These are phyloP conservation scores for Elsinoe perseae DNA, from an alignment of 2,329 filamentous ascomycete genomes.

Conservation along the genomic window DNA sequence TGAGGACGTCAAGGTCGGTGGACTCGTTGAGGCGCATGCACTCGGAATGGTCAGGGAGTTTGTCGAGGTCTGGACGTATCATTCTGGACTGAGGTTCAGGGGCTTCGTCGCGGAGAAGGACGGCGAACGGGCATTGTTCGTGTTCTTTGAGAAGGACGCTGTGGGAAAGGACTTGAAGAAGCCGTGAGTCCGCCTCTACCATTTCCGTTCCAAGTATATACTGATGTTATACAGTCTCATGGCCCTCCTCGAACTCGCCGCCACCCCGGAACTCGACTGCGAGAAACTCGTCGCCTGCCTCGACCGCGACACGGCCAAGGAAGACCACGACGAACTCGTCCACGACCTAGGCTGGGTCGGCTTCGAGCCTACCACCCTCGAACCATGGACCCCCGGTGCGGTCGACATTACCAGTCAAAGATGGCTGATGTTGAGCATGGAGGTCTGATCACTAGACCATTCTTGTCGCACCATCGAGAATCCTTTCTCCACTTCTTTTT, in stretches of 20 bases:
- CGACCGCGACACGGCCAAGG: constrained; percentile 56
- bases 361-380: constrained; percentile 73
- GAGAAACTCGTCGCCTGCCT: constrained; percentile 72
- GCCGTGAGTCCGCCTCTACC: constrained; percentile 53
- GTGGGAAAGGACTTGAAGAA: constrained; percentile 74
- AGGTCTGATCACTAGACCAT: constrained; percentile 50
- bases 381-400: constrained; percentile 59
- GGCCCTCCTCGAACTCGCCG: constrained; percentile 81
- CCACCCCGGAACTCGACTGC: constrained; percentile 63
- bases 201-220: constrained; percentile 25
- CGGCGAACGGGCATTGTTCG: constrained; percentile 68
- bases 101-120: constrained; percentile 70
- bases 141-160: constrained; percentile 74
- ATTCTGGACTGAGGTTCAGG: constrained; percentile 72
- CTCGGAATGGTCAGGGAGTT: constrained; percentile 48
- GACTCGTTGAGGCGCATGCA: not conserved
- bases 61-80: constrained; percentile 80
- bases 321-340: constrained; percentile 59
- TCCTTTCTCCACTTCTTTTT: not conserved
- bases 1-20: not conserved
- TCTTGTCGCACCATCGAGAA: not conserved
- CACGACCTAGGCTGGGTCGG: constrained; percentile 90
- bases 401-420: constrained; percentile 56
- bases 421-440: constrained; percentile 87
- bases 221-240: constrained; percentile 54